phyloP scores from a whole-genome alignment of 2,329 filamentous ascomycete species.

The Thelonectria discophora region DNA sequence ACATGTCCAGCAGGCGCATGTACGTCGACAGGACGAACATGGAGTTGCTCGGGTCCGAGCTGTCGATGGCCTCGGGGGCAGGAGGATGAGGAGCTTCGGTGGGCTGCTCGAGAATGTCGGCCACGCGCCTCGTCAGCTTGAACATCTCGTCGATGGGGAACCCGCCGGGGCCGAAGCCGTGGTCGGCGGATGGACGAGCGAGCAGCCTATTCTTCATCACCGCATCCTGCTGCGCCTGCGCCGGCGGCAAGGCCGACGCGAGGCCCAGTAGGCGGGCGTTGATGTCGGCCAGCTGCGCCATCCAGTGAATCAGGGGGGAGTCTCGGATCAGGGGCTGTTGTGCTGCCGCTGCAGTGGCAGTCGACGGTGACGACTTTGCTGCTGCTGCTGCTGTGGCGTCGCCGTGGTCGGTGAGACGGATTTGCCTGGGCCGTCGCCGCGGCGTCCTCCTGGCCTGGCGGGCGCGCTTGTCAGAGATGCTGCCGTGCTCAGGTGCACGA shows the following conservation, averaged over 20 bases:
- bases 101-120: conserved; percentile 47
- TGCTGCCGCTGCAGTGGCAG: too few relatives aligned
- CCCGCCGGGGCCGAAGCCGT: conserved; percentile 37
- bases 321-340: conserved; percentile 30
- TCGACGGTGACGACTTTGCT: too few relatives aligned
- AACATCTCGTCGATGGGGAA: conserved; percentile 55
- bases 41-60: conserved; percentile 48
- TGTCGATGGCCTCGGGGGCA: conserved; percentile 34
- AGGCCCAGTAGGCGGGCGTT: conserved; percentile 51
- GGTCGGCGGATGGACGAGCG: conserved; percentile 33
- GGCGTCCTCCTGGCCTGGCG: conserved; percentile 31
- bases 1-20: conserved; percentile 52
- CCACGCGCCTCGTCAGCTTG: conserved; percentile 49
- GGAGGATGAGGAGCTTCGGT: background rate
- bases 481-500: conserved; percentile 39
- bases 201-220: too few relatives aligned
- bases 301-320: conserved; percentile 45
- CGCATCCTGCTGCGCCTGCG: conserved; percentile 39
- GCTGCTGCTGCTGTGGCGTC: too few relatives aligned
- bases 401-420: conserved; percentile 42
- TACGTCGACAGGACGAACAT: conserved; percentile 53
- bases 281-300: conserved; percentile 52
- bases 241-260: conserved; percentile 45
- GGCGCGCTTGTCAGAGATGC: conserved; percentile 37
- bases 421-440: conserved; percentile 45